Evolutionary conservation across 1,284 basidiomycete genomes (phyloP).

Genomic region (Ceratobasidium sp.): DNA sequence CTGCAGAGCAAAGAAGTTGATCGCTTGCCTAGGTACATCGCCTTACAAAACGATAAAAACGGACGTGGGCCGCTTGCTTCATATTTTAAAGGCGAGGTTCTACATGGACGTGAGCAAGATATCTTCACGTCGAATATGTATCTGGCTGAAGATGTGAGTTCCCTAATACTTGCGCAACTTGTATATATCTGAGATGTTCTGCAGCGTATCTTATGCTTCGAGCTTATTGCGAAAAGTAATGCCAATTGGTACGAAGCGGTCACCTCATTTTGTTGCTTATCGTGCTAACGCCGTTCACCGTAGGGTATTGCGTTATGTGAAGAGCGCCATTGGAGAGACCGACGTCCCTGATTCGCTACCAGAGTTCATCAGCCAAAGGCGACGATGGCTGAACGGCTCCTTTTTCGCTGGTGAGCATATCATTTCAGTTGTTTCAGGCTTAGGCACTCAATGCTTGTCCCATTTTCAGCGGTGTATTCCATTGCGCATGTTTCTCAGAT

Average conservation of each 20-base stretch:
- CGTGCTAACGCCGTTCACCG: background rate
- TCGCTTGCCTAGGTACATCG: conserved; percentile 72
- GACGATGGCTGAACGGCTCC: conserved; percentile 93
- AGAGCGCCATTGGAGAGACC: conserved; percentile 93
- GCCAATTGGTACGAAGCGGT: conserved; percentile 71
- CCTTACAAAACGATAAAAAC: conserved; percentile 86
- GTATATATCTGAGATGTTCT: conserved; percentile 46
- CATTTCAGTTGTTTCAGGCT: background rate
- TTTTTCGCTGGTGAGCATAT: conserved; percentile 82
- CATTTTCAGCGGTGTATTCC: conserved; percentile 43
- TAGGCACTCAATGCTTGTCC: conserved; percentile 49
- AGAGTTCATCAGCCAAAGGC: conserved; percentile 94
- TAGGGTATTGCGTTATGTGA: conserved; percentile 96
- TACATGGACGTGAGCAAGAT: conserved; percentile 90
- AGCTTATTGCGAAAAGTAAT: conserved; percentile 92
- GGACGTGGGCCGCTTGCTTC: conserved; percentile 91
- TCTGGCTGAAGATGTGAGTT: conserved; percentile 82
- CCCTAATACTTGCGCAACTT: background rate
- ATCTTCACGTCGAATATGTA: conserved; percentile 96
- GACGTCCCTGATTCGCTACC: conserved; percentile 94
- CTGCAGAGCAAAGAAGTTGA: background rate
- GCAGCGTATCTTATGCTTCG: conserved; percentile 95
- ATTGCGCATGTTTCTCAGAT: conserved; percentile 80
- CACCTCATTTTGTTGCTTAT: background rate
- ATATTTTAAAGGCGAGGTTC: conserved; percentile 96